Base-by-base conservation (phyloP, 257 asterid genomes). In the Lycium barbarum region DNA sequence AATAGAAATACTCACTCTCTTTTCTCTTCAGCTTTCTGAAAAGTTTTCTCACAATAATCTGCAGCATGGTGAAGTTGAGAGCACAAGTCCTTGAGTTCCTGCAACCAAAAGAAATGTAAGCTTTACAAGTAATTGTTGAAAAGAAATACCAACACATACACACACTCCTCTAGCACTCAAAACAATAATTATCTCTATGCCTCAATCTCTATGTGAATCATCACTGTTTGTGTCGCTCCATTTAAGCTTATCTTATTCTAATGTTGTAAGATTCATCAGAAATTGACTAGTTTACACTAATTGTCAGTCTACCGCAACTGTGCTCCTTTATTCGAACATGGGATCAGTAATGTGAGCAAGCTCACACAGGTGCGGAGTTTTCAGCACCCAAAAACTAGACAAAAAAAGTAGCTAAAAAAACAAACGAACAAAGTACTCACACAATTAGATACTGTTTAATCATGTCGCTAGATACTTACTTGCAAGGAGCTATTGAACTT, bases 41-140 rank as follows among this genome's bases (percentile, higher is more conserved):
- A 94, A 26, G 91, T 59, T 2, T 88, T 57, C 90, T 91, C 93
- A 72, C 94, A 94, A 59, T 89, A 91, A 82, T 90, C 92, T 80
- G 98, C 98, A 80, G 97, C 97, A 58, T 85, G 83, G 84, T 92
- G 90, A 74, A 94, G 90, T 84, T 93, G 94, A 85, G 94, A 89
- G 76, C 95, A 83, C 79, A 94, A 89, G 43, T 88, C 88, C 87
- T 85, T 93, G 15, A 94, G 89, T 86, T 94, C 98, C 97, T 93
- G 90, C 87, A 88, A 84, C 63, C 54, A 17, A 14, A 83, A 20
- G 4, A 12, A 33, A 59, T 6, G 17, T 40, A 3, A 40, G 9
- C 79, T 17, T 14, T 15, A 70, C 79, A 70, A 8, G 55, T 3
- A 38, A 38, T 70, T 72, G 38, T n/a, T 45, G 80, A 10, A 57